Evolutionary conservation across 345 rosid species (phyloP).

Genomic region (Lepidium sativum): DNA sequence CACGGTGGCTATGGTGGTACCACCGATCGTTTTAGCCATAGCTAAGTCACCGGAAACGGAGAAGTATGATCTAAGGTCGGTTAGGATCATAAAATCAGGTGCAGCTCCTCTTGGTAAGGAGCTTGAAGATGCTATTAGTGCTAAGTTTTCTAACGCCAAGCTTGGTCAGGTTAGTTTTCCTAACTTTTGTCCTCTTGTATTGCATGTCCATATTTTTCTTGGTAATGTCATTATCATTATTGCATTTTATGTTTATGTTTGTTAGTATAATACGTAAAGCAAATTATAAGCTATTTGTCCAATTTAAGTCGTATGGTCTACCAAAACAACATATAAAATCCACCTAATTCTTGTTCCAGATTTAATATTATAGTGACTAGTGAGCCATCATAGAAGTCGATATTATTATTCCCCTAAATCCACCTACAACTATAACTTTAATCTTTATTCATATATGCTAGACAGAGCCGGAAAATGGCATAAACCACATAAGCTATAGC

Average conservation of each 20-base stretch:
- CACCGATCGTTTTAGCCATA: constrained; percentile 61
- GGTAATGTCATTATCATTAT: not conserved
- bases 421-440: not conserved
- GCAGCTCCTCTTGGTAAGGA: constrained; percentile 86
- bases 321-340: not conserved
- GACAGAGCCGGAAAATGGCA: no score
- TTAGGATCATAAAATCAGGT: constrained; percentile 55
- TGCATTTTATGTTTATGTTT: not conserved
- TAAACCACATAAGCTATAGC: no score
- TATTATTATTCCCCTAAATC: not conserved
- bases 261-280: not conserved
- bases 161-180: constrained; percentile 64
- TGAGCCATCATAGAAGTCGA: not conserved
- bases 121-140: constrained; percentile 58
- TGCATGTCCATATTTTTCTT: not conserved
- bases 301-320: not conserved
- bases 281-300: not conserved
- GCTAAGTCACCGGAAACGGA: constrained; percentile 46
- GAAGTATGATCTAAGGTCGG: constrained; percentile 53
- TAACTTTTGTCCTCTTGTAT: not conserved
- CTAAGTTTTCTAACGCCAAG: constrained; percentile 55
- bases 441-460: no score
- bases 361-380: not conserved
- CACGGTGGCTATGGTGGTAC: constrained; percentile 60
- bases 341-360: not conserved